Percentiles rank a stretch among this genome's conserved stretches.
phyloP scores from a whole-genome alignment of 2,329 filamentous ascomycete species.

The Thelonectria blattea region DNA sequence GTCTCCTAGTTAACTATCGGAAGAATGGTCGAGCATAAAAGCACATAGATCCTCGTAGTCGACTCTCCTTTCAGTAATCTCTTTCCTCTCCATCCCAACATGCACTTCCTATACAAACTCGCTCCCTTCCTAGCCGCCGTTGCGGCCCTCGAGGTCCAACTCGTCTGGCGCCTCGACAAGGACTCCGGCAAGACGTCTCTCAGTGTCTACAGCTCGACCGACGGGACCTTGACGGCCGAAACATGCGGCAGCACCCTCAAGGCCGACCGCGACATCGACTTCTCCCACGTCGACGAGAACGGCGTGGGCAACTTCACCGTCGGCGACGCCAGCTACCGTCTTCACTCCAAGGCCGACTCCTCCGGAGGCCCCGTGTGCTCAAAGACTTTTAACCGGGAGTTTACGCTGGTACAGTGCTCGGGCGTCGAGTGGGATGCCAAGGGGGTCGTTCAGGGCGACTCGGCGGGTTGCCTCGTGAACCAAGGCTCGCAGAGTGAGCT shows the following conservation, averaged over 20 bases:
- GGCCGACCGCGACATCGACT: neutral
- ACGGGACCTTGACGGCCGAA: neutral
- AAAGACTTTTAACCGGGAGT: neutral
- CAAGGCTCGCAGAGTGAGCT: neutral
- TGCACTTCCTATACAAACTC: neutral
- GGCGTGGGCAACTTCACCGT: constrained; percentile 4
- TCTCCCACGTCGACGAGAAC: neutral
- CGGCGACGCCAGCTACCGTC: neutral
- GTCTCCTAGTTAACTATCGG: too few relatives aligned
- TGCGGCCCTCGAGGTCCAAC: neutral
- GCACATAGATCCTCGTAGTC: too few relatives aligned
- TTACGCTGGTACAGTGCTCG: constrained; percentile 7
- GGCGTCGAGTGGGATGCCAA: neutral
- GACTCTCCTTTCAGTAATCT: too few relatives aligned
- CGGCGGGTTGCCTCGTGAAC: neutral
- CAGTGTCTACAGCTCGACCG: neutral
- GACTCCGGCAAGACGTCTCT: neutral
- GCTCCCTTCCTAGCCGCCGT: neutral
- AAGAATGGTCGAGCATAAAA: too few relatives aligned
- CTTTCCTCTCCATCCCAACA: neutral
- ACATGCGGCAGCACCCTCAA: neutral
- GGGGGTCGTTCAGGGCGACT: neutral
- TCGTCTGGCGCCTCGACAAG: constrained; percentile 5
- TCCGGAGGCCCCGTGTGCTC: too few relatives aligned
- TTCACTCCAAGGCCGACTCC: too few relatives aligned